Evolutionary conservation across 768 basidiomycete genomes (phyloP), one percentile per base, ranked within the genome.

Genomic region (Clitopilus passeckerianus): DNA sequence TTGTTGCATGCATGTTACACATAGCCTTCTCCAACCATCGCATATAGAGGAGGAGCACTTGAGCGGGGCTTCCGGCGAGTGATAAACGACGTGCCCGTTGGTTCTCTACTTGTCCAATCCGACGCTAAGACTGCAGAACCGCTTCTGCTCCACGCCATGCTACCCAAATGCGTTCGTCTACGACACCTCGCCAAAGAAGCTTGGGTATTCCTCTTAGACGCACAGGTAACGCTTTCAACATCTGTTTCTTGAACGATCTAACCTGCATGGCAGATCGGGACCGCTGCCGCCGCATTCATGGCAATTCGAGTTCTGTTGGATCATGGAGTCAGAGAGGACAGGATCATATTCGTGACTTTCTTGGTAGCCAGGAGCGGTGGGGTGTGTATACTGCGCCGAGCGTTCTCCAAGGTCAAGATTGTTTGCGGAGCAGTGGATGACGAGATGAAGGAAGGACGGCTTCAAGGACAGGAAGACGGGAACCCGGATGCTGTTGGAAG

Each of bases 251-350:
- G 22, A 59, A 16, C 16, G 33, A 44, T n/a, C 34, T 5, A 54
- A n/a, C 56, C 59, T 14, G 15, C 18, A 14, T 46, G 34, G 16
- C 63, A 96, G 88, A 93, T 98, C 70, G 94, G 93, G 6, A 98
- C 96, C 0, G 96, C 89, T 5, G 95, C 95, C 0, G 86, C 92
- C 3, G 88, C 89, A 18, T 91, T 98, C 71, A 98, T 98, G 96
- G 89, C 95, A 0, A 91, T 99, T 61, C 89, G 96, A 27, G 84
- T 96, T 10, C 76, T 98, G 9, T 80, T 98, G 16, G 96, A 99
- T 69, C 96, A 99, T 64, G 94, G 96, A 12, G 87, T 96, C 16
- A 82, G 71, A 58, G 84, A 94, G 70, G 85, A 89, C 60, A 86
- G 84, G 65, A 95, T 97, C 64, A 85, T 97, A 59, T 95, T 95